Percentiles rank a stretch among this genome's conserved stretches.
Evolutionary conservation across 768 basidiomycete genomes (phyloP).

Genomic region (Leucocoprinus leucothites): DNA sequence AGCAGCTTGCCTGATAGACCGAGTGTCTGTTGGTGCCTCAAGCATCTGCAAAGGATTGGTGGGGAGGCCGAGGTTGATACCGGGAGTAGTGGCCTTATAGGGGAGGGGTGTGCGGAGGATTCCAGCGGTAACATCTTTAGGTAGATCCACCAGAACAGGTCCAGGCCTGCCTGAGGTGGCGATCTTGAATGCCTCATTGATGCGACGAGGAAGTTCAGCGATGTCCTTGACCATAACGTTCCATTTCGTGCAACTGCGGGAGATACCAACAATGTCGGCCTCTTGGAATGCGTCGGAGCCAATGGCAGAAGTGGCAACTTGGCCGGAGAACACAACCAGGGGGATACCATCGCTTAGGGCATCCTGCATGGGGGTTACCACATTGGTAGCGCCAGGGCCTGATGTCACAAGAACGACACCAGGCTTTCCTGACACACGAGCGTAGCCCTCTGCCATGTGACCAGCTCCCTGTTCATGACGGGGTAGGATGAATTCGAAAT

Average conservation of each 20-base stretch:
- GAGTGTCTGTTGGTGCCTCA: conserved; percentile 57
- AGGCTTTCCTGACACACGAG: conserved; percentile 94
- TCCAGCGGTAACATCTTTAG: conserved; percentile 97
- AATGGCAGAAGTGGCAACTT: conserved; percentile 98
- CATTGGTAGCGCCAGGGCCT: conserved; percentile 97
- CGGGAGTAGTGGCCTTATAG: conserved; percentile 83
- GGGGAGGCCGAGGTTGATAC: conserved; percentile 68
- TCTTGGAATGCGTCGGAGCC: conserved; percentile 99
- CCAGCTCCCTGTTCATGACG: conserved; percentile 98
- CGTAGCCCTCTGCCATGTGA: conserved; percentile 99
- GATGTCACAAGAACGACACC: conserved; percentile 98
- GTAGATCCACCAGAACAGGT: conserved; percentile 95
- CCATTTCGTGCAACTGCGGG: conserved; percentile 97
- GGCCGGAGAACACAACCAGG: conserved; percentile 92
- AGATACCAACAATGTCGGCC: conserved; percentile 95
- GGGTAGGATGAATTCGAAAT: conserved; percentile 94
- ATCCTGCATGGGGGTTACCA: conserved; percentile 97
- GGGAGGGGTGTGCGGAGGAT: conserved; percentile 84
- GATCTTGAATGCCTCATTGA: conserved; percentile 99
- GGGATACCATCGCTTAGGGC: conserved; percentile 93
- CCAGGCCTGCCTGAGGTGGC: conserved; percentile 96
- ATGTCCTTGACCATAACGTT: conserved; percentile 99
- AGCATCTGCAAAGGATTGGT: conserved; percentile 63
- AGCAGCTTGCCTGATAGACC: conserved; percentile 79
- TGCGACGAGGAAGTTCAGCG: conserved; percentile 87